A percentile compares a stretch with the other conserved stretches of the same genome.
Evolutionary conservation across 2,329 filamentous ascomycete genomes (phyloP).

Genomic region (Fusarium guadeloupense): DNA sequence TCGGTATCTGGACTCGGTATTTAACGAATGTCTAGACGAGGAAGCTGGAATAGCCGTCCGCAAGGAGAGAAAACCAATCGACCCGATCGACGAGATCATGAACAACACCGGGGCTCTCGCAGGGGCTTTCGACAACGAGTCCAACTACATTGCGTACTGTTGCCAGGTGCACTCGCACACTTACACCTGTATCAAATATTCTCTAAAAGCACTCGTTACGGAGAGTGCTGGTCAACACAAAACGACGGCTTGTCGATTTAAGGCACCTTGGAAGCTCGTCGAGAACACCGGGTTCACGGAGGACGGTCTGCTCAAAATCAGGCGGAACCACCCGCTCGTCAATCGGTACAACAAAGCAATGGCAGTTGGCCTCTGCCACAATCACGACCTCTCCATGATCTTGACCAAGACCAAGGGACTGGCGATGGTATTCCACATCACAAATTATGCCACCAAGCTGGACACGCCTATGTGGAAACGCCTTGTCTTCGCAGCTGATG

Average conservation of each 20-base stretch:
- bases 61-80: neutral
- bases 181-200: slow-evolving; percentile 1
- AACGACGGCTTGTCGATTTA: slow-evolving; percentile 11
- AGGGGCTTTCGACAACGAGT: neutral
- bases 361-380: slow-evolving; percentile 11
- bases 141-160: neutral
- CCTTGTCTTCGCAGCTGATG: neutral
- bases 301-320: neutral
- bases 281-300: slow-evolving; percentile 1
- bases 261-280: slow-evolving; percentile 13
- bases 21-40: neutral
- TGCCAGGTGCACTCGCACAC: neutral
- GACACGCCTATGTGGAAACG: slow-evolving; percentile 16
- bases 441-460: slow-evolving; percentile 15
- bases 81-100: neutral
- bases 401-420: slow-evolving; percentile 1
- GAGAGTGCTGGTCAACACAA: neutral
- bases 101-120: neutral
- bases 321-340: neutral
- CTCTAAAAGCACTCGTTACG: neutral
- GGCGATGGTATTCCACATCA: slow-evolving; percentile 3
- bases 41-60: neutral
- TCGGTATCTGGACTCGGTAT: neutral
- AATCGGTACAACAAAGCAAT: slow-evolving; percentile 21
- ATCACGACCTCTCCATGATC: neutral